Evolutionary conservation across 2,329 filamentous ascomycete species (phyloP), one percentile per base, ranked within the genome.

Genomic region (Ustulina deusta): DNA sequence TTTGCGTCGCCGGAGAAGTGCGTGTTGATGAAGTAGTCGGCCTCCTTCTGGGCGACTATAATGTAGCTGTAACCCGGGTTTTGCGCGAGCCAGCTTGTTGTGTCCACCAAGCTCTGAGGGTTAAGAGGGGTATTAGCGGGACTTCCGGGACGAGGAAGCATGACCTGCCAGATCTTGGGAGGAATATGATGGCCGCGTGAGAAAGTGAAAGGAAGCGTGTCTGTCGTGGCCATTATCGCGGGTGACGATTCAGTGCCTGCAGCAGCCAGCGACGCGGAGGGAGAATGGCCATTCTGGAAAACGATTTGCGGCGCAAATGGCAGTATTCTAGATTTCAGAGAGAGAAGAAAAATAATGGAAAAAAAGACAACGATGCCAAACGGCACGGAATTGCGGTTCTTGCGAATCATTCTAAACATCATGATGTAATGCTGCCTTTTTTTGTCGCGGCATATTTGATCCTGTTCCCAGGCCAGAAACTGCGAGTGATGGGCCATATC

Each of bases 121-220:
- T 75, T 57, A n/a, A 66, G 38, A 15, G 51, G 32, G 32, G 22
- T 22, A 55, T 63, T 42, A 29, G 17, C 57, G 11, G 60, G 46
- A 13, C n/a, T 11, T 29, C 64, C 59, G 3, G 59, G 54, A 44
- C 65, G 68, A n/a, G 69, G 65, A 29, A 75, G 67, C 32, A 73
- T 59, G 42, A 76, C 76, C 54, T 77, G 75, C 75, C 75, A 77
- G 25, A 77, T 77, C 32, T 74, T 74, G 29, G 57, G 61, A 27
- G 75, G 72, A 40, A 77, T 68, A 3, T 3, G 51, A 49, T 65
- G 61, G 25, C 29, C 51, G 49, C 54, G 32, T 11, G 55, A 46
- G 3, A 65, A 65, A 7, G 55, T 65, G n/a, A 68, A 64, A 7
- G 65, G 61, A 38, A 20, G 22, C 5, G 25, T 51, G n/a, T 61